Base-by-base conservation (phyloP, 2,329 filamentous ascomycete genomes). In the Dactylonectria estremocensis region DNA sequence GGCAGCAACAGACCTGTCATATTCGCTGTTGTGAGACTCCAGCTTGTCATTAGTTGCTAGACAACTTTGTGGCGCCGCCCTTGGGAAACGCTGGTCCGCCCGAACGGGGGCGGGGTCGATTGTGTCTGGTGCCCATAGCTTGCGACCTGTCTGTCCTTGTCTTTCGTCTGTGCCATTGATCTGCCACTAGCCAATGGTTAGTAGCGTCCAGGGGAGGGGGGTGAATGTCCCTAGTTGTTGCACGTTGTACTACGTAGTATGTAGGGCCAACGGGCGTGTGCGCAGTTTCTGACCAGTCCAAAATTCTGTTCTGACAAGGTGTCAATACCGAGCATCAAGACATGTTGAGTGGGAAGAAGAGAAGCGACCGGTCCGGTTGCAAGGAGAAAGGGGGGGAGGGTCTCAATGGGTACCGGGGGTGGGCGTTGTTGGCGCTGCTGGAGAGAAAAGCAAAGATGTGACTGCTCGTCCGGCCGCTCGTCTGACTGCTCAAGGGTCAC, bases 1-100 rank as follows among this genome's bases (percentile, higher is more conserved):
- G 35, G 57, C 40, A 63, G 61, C 60, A 74, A 57, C 64, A 79
- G 79, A 80, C 79, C 72, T 80, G 78, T 80, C 78, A 80, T 76
- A 79, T 80, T 73, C 70, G 48, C 66, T 67, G 67, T 69, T 75
- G 73, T 78, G 73, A 78, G 73, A 77, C 77, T 72, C 63, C 48
- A 68, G 69, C 71, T 67, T 72, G 72, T 69, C 72, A 74, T 70
- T 74, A 60, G 69, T 66, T 69, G 60, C 66, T 71, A 72, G 62
- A 67, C 66, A 70, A 61, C 40, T 71, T 68, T 46, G 72, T 76
- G 74, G 74, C 72, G 74, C 70, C 60, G 66, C 71, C 71, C 67
- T 74, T 66, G 62, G 58, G 56, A 67, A 69, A 68, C 53, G 59
- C 58, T 72, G 73, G 69, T 64, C 64, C 74, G 60, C 65, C 46